phyloP scores from a whole-genome alignment of 331 rosid species.

The Quercus phellos region DNA sequence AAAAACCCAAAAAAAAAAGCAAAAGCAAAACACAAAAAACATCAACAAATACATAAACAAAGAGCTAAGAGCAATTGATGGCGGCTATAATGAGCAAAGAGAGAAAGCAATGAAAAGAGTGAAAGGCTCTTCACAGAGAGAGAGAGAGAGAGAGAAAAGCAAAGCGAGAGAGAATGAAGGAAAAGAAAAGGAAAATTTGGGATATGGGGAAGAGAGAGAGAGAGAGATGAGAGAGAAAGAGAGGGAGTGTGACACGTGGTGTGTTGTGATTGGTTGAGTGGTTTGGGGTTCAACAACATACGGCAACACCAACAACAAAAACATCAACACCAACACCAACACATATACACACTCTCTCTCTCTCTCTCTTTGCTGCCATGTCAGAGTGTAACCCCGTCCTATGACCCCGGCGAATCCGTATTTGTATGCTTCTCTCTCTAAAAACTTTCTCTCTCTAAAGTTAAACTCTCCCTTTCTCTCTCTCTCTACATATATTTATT shows the following conservation, averaged over 20 bases:
- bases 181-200: background rate
- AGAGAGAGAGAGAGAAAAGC: background rate
- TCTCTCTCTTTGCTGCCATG: conserved; percentile 73
- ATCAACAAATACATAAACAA: background rate
- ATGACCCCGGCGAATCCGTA: conserved; percentile 93
- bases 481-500: conserved; percentile 65
- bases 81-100: background rate
- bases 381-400: conserved; percentile 90
- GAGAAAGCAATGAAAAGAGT: background rate
- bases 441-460: conserved; percentile 31
- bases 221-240: conserved; percentile 11
- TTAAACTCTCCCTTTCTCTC: conserved; percentile 23
- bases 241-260: conserved; percentile 56
- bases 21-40: background rate
- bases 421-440: conserved; percentile 50
- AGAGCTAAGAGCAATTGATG: background rate
- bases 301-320: conserved; percentile 38
- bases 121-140: background rate
- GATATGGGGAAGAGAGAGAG: background rate
- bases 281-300: conserved; percentile 39
- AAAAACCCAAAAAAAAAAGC: background rate
- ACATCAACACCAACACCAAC: conserved; percentile 24
- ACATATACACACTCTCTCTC: conserved; percentile 10
- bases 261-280: conserved; percentile 36
- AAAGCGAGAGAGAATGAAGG: background rate